These are phyloP conservation scores for Agaricus subrufescens DNA, from an alignment of 768 basidiomycete genomes.

Conservation along the genomic window DNA sequence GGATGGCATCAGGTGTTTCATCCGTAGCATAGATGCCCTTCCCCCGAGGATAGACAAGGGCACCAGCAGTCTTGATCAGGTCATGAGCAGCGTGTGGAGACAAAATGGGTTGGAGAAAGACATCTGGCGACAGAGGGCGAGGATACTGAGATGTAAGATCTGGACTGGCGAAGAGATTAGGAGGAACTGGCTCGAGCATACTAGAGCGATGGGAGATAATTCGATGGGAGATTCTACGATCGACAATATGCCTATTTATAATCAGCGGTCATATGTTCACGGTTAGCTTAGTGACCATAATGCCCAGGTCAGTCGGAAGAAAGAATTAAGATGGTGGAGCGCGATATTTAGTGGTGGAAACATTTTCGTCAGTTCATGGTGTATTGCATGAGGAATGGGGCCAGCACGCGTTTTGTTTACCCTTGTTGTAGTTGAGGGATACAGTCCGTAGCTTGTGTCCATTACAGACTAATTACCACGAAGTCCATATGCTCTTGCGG, in stretches of 20 bases:
- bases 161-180: conserved; percentile 25
- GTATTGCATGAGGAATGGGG: too few species aligned
- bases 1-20: conserved; percentile 41
- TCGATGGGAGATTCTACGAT: neutral
- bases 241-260: neutral
- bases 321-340: too few species aligned
- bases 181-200: conserved; percentile 15
- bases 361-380: too few species aligned
- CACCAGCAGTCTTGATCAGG: conserved; percentile 38
- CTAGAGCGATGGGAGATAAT: neutral
- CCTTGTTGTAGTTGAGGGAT: neutral
- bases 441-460: neutral
- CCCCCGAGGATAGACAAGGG: conserved; percentile 41
- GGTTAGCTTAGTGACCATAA: too few species aligned
- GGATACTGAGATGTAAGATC: conserved; percentile 18
- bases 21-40: conserved; percentile 54
- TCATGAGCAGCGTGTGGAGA: conserved; percentile 34
- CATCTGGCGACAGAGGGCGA: conserved; percentile 13
- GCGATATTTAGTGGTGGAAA: too few species aligned
- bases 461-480: neutral
- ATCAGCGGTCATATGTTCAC: neutral
- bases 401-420: neutral
- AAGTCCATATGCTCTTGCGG: neutral
- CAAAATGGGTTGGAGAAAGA: conserved; percentile 36
- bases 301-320: too few species aligned